Base-by-base conservation (phyloP, 495 filamentous ascomycete species). In the Chaetomium cochliodes region DNA sequence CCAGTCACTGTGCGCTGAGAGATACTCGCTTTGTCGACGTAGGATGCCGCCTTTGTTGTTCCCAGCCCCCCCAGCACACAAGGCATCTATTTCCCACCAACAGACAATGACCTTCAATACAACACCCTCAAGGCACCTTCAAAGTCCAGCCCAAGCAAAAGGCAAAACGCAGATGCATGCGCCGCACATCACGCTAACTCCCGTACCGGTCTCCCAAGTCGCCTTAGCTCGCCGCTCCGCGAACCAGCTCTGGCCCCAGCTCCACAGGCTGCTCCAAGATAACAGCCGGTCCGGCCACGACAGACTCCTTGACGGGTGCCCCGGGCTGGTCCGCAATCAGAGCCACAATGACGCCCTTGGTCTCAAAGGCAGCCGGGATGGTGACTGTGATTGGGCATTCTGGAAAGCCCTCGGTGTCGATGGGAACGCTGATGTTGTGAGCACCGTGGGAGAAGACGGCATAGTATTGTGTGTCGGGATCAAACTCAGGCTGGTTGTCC, bases 371-470 rank as follows among this genome's bases (percentile, higher is more conserved):
- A 16, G 53, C 49, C 18, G 82, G 81, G 46, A 82, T 81, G 1
- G 73, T 80, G 8, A 78, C 77, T 41, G 58, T 68, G 33, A 79
- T 78, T 3, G 64, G 69, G 53, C 64, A 23, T 56, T 62, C 28
- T 41, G 76, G 76, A 50, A 64, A 77, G 25, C 12, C 41, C 12
- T 58, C 63, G 3, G 76, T 75, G 41, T 83, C 69, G 64, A 82
- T 76, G 0, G 80, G 80, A 22, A 82, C 74, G 54, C 77, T 81
- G 25, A 81, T 71, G 46, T 76, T 81, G 16, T 69, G 28, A 13
- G 81, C 20, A 13, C 77, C 80, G 50, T 85, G 82, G 72, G 80
- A 84, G 67, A 82, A 84, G 30, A 84, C 81, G 7, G 79, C 81
- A 59, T 78, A 83, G 63, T 85, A 85, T 30, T 77, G 64, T 23